Evolutionary conservation across 1,139 yeast species (phyloP), one percentile per base, ranked within the genome.

Genomic region (Candida sanyaensis): DNA sequence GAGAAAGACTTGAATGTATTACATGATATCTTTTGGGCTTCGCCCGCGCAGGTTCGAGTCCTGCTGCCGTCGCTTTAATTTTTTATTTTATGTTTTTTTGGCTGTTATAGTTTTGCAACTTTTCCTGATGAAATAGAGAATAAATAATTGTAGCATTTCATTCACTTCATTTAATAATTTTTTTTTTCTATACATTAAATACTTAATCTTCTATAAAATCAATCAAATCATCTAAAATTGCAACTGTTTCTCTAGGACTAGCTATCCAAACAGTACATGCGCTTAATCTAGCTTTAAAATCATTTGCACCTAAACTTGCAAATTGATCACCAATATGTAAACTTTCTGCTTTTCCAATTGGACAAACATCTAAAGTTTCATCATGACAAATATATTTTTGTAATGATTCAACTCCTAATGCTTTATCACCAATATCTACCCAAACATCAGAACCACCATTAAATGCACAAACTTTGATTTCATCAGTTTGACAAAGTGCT

Each of bases 231-330:
- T 78, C 80, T 47, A 91, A 70, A 13, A 86, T 78, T 4, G 77
- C 82, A 5, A 79, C 84, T 0, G 99, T 93, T 65, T 93, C 99
- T 37, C 71, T 68, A 0, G 98, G 98, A 56, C 81, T 86, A 8
- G 97, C 93, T 39, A 92, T 88, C 99, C 99, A 93, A 10, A 87
- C 91, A 0, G 98, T 93, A 55, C 96, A 87, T 0, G 97, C 97
- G 24, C 96, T 90, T 44, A 89, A 70, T 45, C 98, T 77, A 12
- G 98, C 97, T 63, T 90, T 92, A 70, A 85, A 92, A 64, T 93
- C 99, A 61, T 93, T 93, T 6, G 97, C 95, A 1, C 98, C 98
- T 41, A 91, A 72, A 24, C 96, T 84, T 3, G 96, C 91, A 71
- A 93, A 93, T 65, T 93, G 99, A 63, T 93, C 99, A 13, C 99